Conservation (phyloP, 2,329 filamentous ascomycete species). For the Aspergillus neoniger region DNA sequence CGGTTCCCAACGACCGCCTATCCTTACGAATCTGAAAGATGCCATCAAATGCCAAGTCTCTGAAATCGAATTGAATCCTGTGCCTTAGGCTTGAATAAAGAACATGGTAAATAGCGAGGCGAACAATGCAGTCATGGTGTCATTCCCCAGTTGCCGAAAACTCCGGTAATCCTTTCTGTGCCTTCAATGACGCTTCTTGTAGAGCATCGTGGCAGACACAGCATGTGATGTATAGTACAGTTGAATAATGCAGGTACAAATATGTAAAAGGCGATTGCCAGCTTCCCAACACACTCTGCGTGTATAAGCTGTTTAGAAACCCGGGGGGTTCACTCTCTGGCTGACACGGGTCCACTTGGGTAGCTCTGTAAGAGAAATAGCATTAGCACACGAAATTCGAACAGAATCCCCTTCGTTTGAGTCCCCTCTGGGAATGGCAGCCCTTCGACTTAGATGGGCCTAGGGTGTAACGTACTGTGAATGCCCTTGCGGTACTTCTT, state of each 20-base stretch:
- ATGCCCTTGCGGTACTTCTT: constrained; percentile 96
- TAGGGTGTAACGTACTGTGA: constrained; percentile 66
- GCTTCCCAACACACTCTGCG: neutral
- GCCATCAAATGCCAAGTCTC: neutral
- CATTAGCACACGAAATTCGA: neutral
- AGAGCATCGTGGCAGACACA: constrained; percentile 5
- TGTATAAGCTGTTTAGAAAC: constrained; percentile 64
- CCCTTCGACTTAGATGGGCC: too few relatives aligned
- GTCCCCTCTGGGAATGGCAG: neutral
- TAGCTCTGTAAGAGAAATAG: constrained; percentile 58
- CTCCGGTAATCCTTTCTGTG: constrained; percentile 34
- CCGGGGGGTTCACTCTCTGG: constrained; percentile 89
- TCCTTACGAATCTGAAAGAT: neutral
- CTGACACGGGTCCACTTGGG: constrained; percentile 95
- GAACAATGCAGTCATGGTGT: constrained; percentile 21
- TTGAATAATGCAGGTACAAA: constrained; percentile 13
- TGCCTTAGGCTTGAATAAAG: constrained; percentile 27
- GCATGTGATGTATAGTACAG: constrained; percentile 35
- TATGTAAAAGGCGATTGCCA: constrained; percentile 1
- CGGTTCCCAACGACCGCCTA: neutral
- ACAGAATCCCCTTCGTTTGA: neutral
- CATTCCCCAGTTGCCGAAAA: constrained; percentile 36
- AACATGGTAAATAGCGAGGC: constrained; percentile 25
- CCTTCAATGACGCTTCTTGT: constrained; percentile 17
- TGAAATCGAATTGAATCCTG: constrained; percentile 4